Percentiles rank a stretch among this genome's conserved stretches.
Evolutionary conservation across 805 yeast genomes (phyloP).

Genomic region (Soucietia sequanensis): DNA sequence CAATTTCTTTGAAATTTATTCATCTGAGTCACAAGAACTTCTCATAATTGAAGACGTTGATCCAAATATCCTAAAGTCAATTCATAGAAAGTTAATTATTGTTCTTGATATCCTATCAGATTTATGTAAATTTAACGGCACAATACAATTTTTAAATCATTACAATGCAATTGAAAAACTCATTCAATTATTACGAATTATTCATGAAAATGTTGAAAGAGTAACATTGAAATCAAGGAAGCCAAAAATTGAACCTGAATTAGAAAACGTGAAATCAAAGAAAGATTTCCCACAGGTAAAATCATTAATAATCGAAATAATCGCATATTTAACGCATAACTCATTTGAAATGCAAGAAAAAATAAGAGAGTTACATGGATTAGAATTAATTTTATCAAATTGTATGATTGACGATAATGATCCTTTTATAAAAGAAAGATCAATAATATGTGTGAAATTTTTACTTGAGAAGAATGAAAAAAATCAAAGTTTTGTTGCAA

Average conservation of each 20-base stretch:
- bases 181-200: conserved; percentile 33
- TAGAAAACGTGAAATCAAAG: background rate
- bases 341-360: conserved; percentile 62
- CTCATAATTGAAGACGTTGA: conserved; percentile 9
- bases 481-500: conserved; percentile 76
- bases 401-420: conserved; percentile 87
- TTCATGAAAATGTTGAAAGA: conserved; percentile 42
- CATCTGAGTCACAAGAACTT: conserved; percentile 11
- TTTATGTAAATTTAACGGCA: conserved; percentile 38
- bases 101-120: conserved; percentile 43
- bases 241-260: conserved; percentile 9
- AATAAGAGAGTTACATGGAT: conserved; percentile 62
- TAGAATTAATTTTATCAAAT: conserved; percentile 70
- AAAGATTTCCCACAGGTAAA: conserved; percentile 60
- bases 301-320: conserved; percentile 61
- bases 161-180: conserved; percentile 36
- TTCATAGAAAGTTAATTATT: conserved; percentile 18
- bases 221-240: conserved; percentile 22
- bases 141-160: conserved; percentile 40
- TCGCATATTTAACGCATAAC: conserved; percentile 55
- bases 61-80: conserved; percentile 1
- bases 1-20: conserved; percentile 23
- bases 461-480: conserved; percentile 59
- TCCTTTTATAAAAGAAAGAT: conserved; percentile 82
- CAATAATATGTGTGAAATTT: conserved; percentile 75